These are phyloP conservation scores for Gloeopeniophorella convolvens DNA, from an alignment of 768 basidiomycete genomes.

Conservation along the genomic window DNA sequence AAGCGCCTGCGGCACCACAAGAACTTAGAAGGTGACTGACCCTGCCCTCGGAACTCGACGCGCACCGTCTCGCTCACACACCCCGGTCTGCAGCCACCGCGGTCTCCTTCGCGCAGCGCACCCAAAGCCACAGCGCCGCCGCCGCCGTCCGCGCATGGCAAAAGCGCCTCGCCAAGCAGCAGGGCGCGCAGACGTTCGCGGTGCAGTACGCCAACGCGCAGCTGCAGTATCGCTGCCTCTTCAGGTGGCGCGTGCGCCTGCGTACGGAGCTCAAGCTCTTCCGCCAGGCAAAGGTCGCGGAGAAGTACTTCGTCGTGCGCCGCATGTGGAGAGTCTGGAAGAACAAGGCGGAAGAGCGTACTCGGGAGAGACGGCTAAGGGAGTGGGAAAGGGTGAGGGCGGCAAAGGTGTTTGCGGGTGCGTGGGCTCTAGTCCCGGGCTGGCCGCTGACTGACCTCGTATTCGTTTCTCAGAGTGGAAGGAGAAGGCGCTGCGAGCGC, in stretches of 20 bases:
- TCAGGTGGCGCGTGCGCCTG: constrained; percentile 51
- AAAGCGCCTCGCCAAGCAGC: constrained; percentile 35
- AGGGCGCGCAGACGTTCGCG: constrained; percentile 43
- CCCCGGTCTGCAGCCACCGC: constrained; percentile 26
- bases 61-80: neutral
- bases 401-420: constrained; percentile 33
- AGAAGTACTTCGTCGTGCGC: constrained; percentile 45
- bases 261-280: constrained; percentile 42
- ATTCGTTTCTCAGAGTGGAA: constrained; percentile 11
- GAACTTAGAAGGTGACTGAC: constrained; percentile 40
- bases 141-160: constrained; percentile 42
- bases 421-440: constrained; percentile 2
- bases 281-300: constrained; percentile 49
- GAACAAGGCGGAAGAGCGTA: constrained; percentile 37
- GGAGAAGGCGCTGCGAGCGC: constrained; percentile 15
- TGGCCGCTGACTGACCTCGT: neutral
- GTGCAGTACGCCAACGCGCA: constrained; percentile 40
- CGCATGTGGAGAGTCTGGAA: constrained; percentile 45
- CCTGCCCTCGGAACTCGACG: neutral
- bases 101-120: constrained; percentile 41
- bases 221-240: constrained; percentile 36
- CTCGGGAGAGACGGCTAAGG: constrained; percentile 39
- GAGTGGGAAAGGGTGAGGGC: constrained; percentile 36
- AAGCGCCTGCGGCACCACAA: constrained; percentile 34
- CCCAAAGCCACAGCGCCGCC: constrained; percentile 34